Evolutionary conservation across 495 filamentous ascomycete genomes (phyloP).

Genomic region (Aspergillus cavernicola): DNA sequence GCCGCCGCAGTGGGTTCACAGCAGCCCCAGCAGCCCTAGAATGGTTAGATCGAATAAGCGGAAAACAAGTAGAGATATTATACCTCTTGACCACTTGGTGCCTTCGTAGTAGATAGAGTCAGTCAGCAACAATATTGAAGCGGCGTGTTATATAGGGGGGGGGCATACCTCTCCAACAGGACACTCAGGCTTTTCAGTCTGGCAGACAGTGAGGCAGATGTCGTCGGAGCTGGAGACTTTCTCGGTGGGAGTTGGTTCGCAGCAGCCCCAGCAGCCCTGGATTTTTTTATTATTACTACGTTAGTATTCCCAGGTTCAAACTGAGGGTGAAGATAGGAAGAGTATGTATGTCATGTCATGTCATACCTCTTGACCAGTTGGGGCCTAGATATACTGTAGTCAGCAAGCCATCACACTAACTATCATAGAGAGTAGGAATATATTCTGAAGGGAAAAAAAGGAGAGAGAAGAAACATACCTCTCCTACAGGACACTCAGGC

Average conservation of each 20-base stretch:
- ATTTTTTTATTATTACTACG: no score
- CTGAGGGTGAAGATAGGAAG: no score
- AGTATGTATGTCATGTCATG: no score
- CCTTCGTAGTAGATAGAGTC: no score
- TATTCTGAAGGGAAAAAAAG: no score
- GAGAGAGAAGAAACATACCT: neutral
- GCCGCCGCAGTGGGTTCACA: neutral
- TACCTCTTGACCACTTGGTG: no score
- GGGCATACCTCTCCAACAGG: constrained; percentile 1
- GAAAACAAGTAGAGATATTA: neutral
- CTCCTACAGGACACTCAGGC: neutral
- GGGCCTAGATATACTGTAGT: neutral
- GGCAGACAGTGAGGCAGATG: constrained; percentile 1
- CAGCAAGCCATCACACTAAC: no score
- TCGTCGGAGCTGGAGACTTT: neutral
- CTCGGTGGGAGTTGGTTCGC: neutral
- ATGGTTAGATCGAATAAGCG: neutral
- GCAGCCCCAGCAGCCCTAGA: constrained; percentile 3
- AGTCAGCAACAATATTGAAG: no score
- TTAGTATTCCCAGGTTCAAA: no score
- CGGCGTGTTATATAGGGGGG: no score
- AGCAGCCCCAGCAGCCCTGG: constrained; percentile 12
- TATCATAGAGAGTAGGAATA: no score
- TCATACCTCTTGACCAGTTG: neutral
- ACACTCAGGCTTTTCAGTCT: neutral